These are phyloP conservation scores for Ceratobasidium sp. DNA, from an alignment of 1,284 basidiomycete species.

Conservation along the genomic window DNA sequence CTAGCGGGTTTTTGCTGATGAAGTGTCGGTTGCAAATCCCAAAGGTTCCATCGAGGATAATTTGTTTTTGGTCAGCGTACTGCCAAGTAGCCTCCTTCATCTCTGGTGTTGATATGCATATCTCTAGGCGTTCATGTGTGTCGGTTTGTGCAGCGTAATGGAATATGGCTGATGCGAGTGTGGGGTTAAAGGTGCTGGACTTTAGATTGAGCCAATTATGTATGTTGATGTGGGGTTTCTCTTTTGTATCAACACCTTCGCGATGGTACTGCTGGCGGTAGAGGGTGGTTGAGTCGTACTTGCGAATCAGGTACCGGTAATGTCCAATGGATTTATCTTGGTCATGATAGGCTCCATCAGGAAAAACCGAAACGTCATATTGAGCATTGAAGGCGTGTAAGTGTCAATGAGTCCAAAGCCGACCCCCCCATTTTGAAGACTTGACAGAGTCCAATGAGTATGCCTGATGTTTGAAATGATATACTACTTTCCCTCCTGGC, in stretches of 20 bases:
- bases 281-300: constrained; percentile 47
- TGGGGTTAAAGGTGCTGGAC: constrained; percentile 47
- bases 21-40: constrained; percentile 53
- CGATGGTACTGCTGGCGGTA: constrained; percentile 48
- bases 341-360: constrained; percentile 44
- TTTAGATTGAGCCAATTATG: constrained; percentile 49
- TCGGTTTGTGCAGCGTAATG: constrained; percentile 49
- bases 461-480: too few relatives aligned
- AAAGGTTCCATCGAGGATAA: constrained; percentile 58
- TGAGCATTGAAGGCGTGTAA: too few relatives aligned
- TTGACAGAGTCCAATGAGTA: too few relatives aligned
- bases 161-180: constrained; percentile 50
- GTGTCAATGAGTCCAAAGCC: too few relatives aligned
- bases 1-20: too few relatives aligned
- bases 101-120: constrained; percentile 53
- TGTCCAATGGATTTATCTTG: constrained; percentile 44
- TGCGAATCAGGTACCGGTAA: constrained; percentile 44
- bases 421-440: too few relatives aligned
- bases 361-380: too few relatives aligned
- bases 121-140: constrained; percentile 49
- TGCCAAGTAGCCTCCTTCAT: constrained; percentile 56
- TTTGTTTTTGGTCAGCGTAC: constrained; percentile 52
- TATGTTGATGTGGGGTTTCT: constrained; percentile 48
- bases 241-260: constrained; percentile 48
- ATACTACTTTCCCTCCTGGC: too few relatives aligned